These are phyloP conservation scores for Coriaria nepalensis DNA, from an alignment of 306 rosid genomes.

Conservation along the genomic window DNA sequence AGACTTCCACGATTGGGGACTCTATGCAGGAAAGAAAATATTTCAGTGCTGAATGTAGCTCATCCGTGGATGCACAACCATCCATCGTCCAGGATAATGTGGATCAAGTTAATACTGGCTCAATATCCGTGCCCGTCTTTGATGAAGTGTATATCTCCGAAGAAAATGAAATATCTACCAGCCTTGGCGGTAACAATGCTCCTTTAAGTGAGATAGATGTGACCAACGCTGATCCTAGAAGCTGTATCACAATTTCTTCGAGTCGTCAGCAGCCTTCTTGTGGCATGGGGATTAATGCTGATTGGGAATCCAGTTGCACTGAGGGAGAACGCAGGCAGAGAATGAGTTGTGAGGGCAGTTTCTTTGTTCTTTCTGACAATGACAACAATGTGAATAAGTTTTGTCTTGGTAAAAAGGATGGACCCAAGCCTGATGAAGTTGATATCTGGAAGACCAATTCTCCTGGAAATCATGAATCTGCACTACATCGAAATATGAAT, in stretches of 20 bases:
- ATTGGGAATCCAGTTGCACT: slow-evolving; percentile 1
- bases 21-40: slow-evolving; percentile 16
- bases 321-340: slow-evolving; percentile 10
- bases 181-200: no score
- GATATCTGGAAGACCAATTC: slow-evolving; percentile 13
- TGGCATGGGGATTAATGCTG: no score
- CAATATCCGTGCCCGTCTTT: slow-evolving; percentile 18
- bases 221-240: neutral
- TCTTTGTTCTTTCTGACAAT: slow-evolving; percentile 13
- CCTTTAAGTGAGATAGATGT: no score
- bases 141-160: slow-evolving; percentile 20
- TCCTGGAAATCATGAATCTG: no score
- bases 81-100: slow-evolving; percentile 13
- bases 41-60: slow-evolving; percentile 19
- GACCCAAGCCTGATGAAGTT: slow-evolving; percentile 17
- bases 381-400: slow-evolving; percentile 20
- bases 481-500: no score
- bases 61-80: slow-evolving; percentile 19
- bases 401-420: slow-evolving; percentile 19
- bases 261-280: no score
- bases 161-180: no score
- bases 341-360: slow-evolving; percentile 3
- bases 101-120: slow-evolving; percentile 19
- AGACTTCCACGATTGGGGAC: slow-evolving; percentile 18
- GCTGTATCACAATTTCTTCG: neutral